These are phyloP conservation scores for Dothideomycetidae sp. DNA, from an alignment of 2,329 filamentous ascomycete genomes.

Conservation along the genomic window DNA sequence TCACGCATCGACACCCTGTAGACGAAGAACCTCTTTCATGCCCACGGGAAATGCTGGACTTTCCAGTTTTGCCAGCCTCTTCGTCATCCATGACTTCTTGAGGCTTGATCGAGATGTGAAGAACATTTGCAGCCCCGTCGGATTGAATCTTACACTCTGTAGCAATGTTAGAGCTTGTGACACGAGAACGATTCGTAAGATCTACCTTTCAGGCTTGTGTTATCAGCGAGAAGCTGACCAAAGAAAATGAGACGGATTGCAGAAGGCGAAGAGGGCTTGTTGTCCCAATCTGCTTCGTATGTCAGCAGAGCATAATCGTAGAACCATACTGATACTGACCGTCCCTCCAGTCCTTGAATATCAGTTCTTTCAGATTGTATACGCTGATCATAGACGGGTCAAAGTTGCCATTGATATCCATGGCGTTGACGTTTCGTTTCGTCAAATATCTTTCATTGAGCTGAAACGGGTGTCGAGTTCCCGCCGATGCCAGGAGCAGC, in stretches of 20 bases:
- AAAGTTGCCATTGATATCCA: constrained; percentile 45
- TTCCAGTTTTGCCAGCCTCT: constrained; percentile 59
- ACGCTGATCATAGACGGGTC: constrained; percentile 85
- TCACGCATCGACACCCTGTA: constrained; percentile 50
- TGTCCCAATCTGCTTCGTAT: constrained; percentile 56
- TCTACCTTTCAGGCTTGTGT: constrained; percentile 66
- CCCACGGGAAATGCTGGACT: constrained; percentile 32
- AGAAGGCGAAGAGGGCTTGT: constrained; percentile 69
- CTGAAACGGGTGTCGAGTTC: constrained; percentile 75
- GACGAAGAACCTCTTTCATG: constrained; percentile 41
- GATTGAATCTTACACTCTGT: constrained; percentile 63
- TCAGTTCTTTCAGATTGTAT: constrained; percentile 87
- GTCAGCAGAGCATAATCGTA: background rate
- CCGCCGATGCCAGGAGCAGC: constrained; percentile 59
- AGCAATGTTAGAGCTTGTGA: constrained; percentile 2
- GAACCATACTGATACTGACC: constrained; percentile 29
- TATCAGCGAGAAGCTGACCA: constrained; percentile 81
- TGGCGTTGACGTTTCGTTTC: constrained; percentile 66
- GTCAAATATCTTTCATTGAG: constrained; percentile 75
- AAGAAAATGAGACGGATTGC: constrained; percentile 86
- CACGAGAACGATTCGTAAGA: background rate
- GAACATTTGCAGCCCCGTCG: constrained; percentile 60
- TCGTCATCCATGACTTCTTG: constrained; percentile 71
- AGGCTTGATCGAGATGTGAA: constrained; percentile 89
- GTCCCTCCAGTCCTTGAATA: constrained; percentile 80